Evolutionary conservation across 805 yeast species (phyloP), one percentile per base, ranked within the genome.

Genomic region (Barnettozyma sucrosica): DNA sequence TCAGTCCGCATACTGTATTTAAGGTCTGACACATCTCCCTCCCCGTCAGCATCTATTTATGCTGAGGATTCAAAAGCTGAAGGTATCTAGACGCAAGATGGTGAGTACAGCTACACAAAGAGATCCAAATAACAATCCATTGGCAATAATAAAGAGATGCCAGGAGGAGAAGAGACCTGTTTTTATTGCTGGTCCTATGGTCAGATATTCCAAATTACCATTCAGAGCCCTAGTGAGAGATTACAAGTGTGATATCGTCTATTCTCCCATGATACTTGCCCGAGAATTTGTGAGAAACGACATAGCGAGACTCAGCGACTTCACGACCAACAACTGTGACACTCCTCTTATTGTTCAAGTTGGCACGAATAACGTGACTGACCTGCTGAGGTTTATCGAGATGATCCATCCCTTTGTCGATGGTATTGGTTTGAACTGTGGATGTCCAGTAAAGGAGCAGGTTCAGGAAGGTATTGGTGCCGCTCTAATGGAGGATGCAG

Each of bases 401-500:
- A 81, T 93, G 89, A 80, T 90, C n/a, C 78, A 78, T 49, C 96
- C 96, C 0, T 88, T 80, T 61, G 90, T 87, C 41, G 97, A 92
- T 66, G 99, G 95, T 0, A 81, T 93, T 37, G 97, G 98, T 0
- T 74, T 93, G 49, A 93, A 93, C 70, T 93, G 98, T 66, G 99
- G 99, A 0, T 93, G 99, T 67, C 99, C 99, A 1, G 89, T 93
- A 44, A 85, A 83, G 52, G 98, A 92, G 54, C 98, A 93, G 64
- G 86, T 88, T 13, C 74, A 96, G 39, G 97, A 89, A 63, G 99
- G 98, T 21, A 90, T 93, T 14, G 99, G 99, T 5, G 97, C 97
- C 2, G 97, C 97, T 0, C 72, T 93, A 48, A 90, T 93, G 87
- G 72, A 82, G 24, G 82, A 86, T 52, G 85, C 90, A 2, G 89